phyloP scores from a whole-genome alignment of 495 filamentous ascomycete genomes.

The Talaromyces nanjingensis region DNA sequence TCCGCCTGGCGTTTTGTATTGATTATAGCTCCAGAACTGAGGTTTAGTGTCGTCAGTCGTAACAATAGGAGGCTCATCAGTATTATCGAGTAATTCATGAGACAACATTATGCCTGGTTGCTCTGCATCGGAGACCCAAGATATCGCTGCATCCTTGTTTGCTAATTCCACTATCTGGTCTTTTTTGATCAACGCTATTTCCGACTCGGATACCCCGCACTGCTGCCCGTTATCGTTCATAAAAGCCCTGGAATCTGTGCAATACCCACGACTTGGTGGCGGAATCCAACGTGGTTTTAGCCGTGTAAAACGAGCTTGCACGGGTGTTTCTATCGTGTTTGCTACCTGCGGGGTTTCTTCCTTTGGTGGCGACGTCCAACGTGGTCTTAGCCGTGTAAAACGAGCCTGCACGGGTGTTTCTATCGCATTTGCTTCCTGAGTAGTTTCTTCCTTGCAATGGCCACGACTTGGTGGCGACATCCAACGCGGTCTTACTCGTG shows the following conservation, averaged over 20 bases:
- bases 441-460: background rate
- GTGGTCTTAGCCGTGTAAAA: background rate
- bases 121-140: background rate
- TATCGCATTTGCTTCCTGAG: background rate
- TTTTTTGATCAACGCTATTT: background rate
- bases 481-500: background rate
- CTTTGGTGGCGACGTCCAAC: background rate
- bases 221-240: background rate
- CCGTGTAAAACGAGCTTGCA: background rate
- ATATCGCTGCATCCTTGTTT: background rate
- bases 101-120: background rate
- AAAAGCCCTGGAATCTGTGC: conserved; percentile 2
- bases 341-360: background rate
- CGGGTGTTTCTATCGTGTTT: background rate
- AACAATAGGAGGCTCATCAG: background rate
- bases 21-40: conserved; percentile 57
- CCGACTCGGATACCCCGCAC: conserved; percentile 1
- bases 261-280: background rate
- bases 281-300: background rate
- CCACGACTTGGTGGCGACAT: background rate
- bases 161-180: background rate
- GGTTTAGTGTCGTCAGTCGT: conserved; percentile 9
- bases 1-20: conserved; percentile 49
- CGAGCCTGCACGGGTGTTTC: background rate
- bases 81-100: background rate